Evolutionary conservation across 208 protist genomes (phyloP), one percentile per base, ranked within the genome.

Genomic region (Strigomonas culicis): DNA sequence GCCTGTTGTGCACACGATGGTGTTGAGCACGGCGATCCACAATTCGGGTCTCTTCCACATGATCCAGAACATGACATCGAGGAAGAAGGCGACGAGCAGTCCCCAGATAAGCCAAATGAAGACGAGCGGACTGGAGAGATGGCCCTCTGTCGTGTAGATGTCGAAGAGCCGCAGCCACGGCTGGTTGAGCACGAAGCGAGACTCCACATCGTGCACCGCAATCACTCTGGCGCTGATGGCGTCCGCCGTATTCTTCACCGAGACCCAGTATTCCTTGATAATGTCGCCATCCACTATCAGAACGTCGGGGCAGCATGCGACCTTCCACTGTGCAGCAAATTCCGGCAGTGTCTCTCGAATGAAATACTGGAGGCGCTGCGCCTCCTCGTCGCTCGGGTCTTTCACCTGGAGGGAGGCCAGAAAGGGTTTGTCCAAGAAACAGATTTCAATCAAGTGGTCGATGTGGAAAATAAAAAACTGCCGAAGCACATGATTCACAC

Each of bases 401-500:
- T 41, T 49, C 0, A 51, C 59, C 22, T 44, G 31, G 11, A 79
- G 31, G 27, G 41, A 55, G 7, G 39, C n/a, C 60, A 79, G 66
- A 52, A 79, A 79, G 6, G 41, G 58, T 11, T 46, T 8, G 59
- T 75, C 59, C 32, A 46, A 47, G 50, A 79, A 67, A 36, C 50
- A 52, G 39, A 74, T 59, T 0, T 66, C 25, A 46, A 79, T 21
- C 36, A 79, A 68, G 52, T 74, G 59, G 13, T 66, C 49, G 19
- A 79, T 36, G 21, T 79, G 74, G 50, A 79, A 79, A 10, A 70
- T 53, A 7, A 79, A 51, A 67, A 67, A 66, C 13, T 66, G 47
- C 6, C 68, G 55, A 19, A 73, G 46, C 1, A 71, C 58, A 22
- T 50, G 43, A 59, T 68, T 69, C 1, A 52, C 61, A 25, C 43